Evolutionary conservation across 345 rosid species (phyloP).

Genomic region (Bruguiera gymnorhiza): DNA sequence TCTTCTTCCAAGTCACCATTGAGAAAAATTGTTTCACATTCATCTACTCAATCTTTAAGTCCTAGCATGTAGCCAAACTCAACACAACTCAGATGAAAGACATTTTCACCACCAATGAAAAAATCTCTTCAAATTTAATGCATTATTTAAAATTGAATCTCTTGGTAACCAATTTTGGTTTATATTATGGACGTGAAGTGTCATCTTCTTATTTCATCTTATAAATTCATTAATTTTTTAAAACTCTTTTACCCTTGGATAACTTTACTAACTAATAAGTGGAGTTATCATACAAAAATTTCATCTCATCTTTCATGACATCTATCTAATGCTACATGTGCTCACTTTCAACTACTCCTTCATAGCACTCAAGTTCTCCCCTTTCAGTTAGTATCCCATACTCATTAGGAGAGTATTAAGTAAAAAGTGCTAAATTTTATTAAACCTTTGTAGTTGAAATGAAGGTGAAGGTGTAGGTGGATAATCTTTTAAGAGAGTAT

Average conservation of each 20-base stretch:
- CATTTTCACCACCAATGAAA: background rate
- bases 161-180: background rate
- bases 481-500: too few species aligned
- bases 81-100: too few species aligned
- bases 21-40: background rate
- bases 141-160: background rate
- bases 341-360: background rate
- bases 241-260: background rate
- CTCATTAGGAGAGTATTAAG: too few species aligned
- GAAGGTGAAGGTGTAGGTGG: too few species aligned
- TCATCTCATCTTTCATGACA: background rate
- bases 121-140: background rate
- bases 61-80: background rate
- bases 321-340: background rate
- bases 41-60: background rate
- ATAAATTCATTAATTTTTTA: background rate
- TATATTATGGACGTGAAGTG: background rate
- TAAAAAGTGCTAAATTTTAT: too few species aligned
- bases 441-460: too few species aligned
- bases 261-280: background rate
- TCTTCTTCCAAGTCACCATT: too few species aligned
- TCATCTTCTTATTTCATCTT: too few species aligned
- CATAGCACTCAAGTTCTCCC: slow-evolving; percentile 3
- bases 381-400: too few species aligned
- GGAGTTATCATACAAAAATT: background rate